These are phyloP conservation scores for Aspergillus sp. DNA, from an alignment of 2,329 filamentous ascomycete species.

Conservation along the genomic window DNA sequence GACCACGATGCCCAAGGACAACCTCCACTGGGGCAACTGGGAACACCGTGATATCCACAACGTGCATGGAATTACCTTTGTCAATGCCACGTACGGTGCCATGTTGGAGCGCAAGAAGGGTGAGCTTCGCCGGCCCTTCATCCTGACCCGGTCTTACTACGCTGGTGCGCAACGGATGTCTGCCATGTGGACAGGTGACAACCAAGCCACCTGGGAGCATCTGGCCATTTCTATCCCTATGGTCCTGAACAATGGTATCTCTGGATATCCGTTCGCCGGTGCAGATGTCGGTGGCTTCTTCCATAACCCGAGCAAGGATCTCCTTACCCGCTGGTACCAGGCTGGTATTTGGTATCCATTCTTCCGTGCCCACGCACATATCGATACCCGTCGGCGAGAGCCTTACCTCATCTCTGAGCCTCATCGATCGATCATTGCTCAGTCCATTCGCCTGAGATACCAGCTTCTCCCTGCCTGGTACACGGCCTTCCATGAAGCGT, in stretches of 20 bases:
- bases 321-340: slow-evolving; percentile 94
- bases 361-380: slow-evolving; percentile 95
- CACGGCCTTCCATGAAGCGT: slow-evolving; percentile 90
- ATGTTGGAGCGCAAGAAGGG: slow-evolving; percentile 82
- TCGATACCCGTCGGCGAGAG: slow-evolving; percentile 90
- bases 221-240: slow-evolving; percentile 88
- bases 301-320: slow-evolving; percentile 89
- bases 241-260: slow-evolving; percentile 87
- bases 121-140: slow-evolving; percentile 81
- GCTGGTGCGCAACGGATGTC: slow-evolving; percentile 84
- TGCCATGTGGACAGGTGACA: slow-evolving; percentile 99
- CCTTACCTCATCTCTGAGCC: slow-evolving; percentile 85
- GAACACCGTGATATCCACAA: slow-evolving; percentile 98
- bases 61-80: slow-evolving; percentile 89
- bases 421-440: slow-evolving; percentile 80
- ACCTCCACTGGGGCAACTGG: slow-evolving; percentile 86
- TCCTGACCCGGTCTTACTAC: slow-evolving; percentile 90
- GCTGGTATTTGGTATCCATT: slow-evolving; percentile 96
- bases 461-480: slow-evolving; percentile 91
- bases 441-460: slow-evolving; percentile 85
- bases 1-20: slow-evolving; percentile 98
- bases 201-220: slow-evolving; percentile 90
- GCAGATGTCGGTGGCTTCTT: slow-evolving; percentile 98
- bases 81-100: slow-evolving; percentile 89
- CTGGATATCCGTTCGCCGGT: slow-evolving; percentile 89